Base-by-base conservation (phyloP, 2,329 filamentous ascomycete species). In the Aspergillus pseudoviridinutans region DNA sequence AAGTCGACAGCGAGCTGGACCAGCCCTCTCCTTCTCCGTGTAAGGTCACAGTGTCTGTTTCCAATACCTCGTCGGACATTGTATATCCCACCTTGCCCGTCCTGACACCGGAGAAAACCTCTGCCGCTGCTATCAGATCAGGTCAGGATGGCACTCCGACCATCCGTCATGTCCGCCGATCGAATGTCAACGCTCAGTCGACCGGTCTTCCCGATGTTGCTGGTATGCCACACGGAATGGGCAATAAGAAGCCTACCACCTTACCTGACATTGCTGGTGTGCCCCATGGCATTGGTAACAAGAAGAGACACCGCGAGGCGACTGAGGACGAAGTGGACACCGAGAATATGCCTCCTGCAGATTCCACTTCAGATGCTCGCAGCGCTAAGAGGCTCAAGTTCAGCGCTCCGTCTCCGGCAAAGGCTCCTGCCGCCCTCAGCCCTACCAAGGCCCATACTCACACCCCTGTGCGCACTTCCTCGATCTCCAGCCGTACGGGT, bases 11-110 rank as follows among this genome's bases (percentile, higher is more conserved):
- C 55, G 70, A 71, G 14, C 64, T 71, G n/a, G 61, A 68, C 38
- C 61, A 74, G 17, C 64, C 68, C 4, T 78, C 76, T 29, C 76
- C 76, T 5, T 76, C 75, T 10, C 76, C 75, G 3, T 76, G 73
- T 25, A 78, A 76, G 58, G 65, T 73, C 24, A 63, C 62, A 12
- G 63, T 51, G 46, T 57, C 42, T 58, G 68, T 56, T 49, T 58
- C 57, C 54, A 60, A 64, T 25, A 60, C 63, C 10, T 59, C 61
- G 4, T 68, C 70, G 3, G 68, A 74, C 24, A 59, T 75, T 14
- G 64, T 66, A 46, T 78, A 76, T 55, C 76, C 72, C 10, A 68
- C 68, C 41, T 68, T 76, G 9, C 74, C 74, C 10, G 56, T 65
- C 14, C 67, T 74, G 50, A 77, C 72, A n/a, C 73, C 74, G 1